A percentile compares a stretch with the other conserved stretches of the same genome.
Conservation (phyloP, 495 filamentous ascomycete species). For the Aspergillus biplanus region DNA sequence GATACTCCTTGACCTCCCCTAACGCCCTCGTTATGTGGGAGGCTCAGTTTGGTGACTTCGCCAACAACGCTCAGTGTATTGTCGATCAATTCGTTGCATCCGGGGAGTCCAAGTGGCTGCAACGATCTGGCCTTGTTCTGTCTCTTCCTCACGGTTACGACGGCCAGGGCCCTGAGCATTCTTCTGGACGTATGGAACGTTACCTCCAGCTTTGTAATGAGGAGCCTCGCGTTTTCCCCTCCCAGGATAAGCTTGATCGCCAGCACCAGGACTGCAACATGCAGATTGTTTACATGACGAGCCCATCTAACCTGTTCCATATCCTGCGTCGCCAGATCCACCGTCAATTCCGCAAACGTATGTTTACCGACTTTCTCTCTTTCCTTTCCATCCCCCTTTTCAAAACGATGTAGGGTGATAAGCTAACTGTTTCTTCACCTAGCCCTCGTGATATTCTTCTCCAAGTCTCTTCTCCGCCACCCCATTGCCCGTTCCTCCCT, state of each 20-base stretch:
- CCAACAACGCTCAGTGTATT: slow-evolving; percentile 98
- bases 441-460: slow-evolving; percentile 98
- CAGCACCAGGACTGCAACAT: slow-evolving; percentile 99
- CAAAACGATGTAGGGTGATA: neutral
- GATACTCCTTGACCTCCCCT: slow-evolving; percentile 94
- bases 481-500: slow-evolving; percentile 80
- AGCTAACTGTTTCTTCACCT: slow-evolving; percentile 38
- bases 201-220: slow-evolving; percentile 98
- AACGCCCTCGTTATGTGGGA: slow-evolving; percentile 99
- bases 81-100: slow-evolving; percentile 99
- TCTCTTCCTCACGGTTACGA: slow-evolving; percentile 97
- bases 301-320: slow-evolving; percentile 93
- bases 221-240: slow-evolving; percentile 90
- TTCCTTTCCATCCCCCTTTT: neutral
- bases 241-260: slow-evolving; percentile 83
- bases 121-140: slow-evolving; percentile 92
- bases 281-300: slow-evolving; percentile 95
- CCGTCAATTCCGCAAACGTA: slow-evolving; percentile 98
- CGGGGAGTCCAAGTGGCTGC: slow-evolving; percentile 97
- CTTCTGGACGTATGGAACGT: slow-evolving; percentile 94
- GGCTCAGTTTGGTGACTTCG: slow-evolving; percentile 98
- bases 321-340: slow-evolving; percentile 96
- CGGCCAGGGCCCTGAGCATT: slow-evolving; percentile 97
- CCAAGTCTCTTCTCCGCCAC: slow-evolving; percentile 85
- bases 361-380: slow-evolving; percentile 37